Conservation (phyloP, 805 yeast species). For the Candida nonsorbophila region DNA sequence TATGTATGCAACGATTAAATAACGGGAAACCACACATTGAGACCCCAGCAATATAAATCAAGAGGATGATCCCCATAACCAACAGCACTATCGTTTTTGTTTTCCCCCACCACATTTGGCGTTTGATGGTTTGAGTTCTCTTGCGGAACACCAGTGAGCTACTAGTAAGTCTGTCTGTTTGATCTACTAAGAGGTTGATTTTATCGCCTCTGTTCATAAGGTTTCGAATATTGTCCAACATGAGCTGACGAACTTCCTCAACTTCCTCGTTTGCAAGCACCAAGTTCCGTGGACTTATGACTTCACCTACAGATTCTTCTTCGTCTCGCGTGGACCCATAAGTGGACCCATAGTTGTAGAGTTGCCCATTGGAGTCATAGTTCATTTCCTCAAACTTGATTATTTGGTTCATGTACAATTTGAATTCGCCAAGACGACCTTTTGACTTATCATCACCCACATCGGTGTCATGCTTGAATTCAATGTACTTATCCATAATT, state of each 20-base stretch:
- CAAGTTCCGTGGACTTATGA: slow-evolving; percentile 31
- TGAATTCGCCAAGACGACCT: slow-evolving; percentile 44
- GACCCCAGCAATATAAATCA: slow-evolving; percentile 45
- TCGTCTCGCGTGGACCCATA: slow-evolving; percentile 7
- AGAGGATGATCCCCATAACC: slow-evolving; percentile 13
- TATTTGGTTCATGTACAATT: slow-evolving; percentile 50
- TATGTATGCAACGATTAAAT: slow-evolving; percentile 32
- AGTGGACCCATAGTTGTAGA: slow-evolving; percentile 30
- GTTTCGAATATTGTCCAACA: slow-evolving; percentile 70
- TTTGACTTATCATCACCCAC: slow-evolving; percentile 9
- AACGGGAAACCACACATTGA: slow-evolving; percentile 52
- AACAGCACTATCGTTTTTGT: slow-evolving; percentile 36
- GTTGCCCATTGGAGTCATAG: slow-evolving; percentile 26
- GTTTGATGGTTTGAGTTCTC: slow-evolving; percentile 56
- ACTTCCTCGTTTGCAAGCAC: slow-evolving; percentile 49
- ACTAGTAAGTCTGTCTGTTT: slow-evolving; percentile 67
- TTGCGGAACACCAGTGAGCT: slow-evolving; percentile 67
- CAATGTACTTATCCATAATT: slow-evolving; percentile 45
- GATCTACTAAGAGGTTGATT: slow-evolving; percentile 65
- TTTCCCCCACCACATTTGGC: slow-evolving; percentile 68
- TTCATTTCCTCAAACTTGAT: slow-evolving; percentile 50
- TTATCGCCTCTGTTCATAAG: slow-evolving; percentile 76
- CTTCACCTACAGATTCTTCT: slow-evolving; percentile 12
- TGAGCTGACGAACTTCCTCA: slow-evolving; percentile 58
- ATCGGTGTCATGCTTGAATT: slow-evolving; percentile 28